Evolutionary conservation across 495 filamentous ascomycete species (phyloP).

Genomic region (Penicillium robsamsonii): DNA sequence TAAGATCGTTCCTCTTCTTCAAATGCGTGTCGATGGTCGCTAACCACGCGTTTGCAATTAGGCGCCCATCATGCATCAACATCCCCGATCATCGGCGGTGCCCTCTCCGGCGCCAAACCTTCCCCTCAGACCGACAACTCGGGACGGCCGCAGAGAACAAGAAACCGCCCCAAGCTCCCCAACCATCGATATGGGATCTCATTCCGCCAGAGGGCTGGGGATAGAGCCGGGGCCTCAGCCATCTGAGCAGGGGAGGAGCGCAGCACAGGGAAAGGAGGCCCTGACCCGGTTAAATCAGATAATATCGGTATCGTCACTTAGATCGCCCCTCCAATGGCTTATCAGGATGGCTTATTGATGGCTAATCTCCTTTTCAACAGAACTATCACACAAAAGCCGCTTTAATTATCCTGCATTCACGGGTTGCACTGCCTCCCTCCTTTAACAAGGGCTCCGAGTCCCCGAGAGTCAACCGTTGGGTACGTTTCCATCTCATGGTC

Average conservation of each 20-base stretch:
- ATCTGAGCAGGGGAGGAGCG: slow-evolving; percentile 38
- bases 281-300: slow-evolving; percentile 83
- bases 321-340: slow-evolving; percentile 1
- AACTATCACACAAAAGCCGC: slow-evolving; percentile 91
- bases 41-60: slow-evolving; percentile 2
- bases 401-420: slow-evolving; percentile 76
- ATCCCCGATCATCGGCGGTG: slow-evolving; percentile 63
- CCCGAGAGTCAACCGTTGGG: slow-evolving; percentile 86
- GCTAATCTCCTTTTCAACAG: slow-evolving; percentile 42
- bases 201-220: slow-evolving; percentile 37
- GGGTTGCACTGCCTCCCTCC: slow-evolving; percentile 65
- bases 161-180: slow-evolving; percentile 38
- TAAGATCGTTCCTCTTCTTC: not conserved
- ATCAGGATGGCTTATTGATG: slow-evolving; percentile 10
- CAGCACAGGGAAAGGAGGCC: slow-evolving; percentile 52
- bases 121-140: slow-evolving; percentile 62
- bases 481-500: slow-evolving; percentile 48
- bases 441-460: slow-evolving; percentile 55
- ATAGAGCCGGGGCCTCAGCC: slow-evolving; percentile 46
- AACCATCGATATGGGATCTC: slow-evolving; percentile 36
- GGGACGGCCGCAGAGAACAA: slow-evolving; percentile 69
- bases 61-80: slow-evolving; percentile 72
- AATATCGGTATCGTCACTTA: slow-evolving; percentile 65
- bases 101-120: slow-evolving; percentile 60
- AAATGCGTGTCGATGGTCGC: not conserved